Percentiles rank a stretch among this genome's conserved stretches.
These are phyloP conservation scores for Nakazawaea holstii DNA, from an alignment of 805 yeast genomes.

Conservation along the genomic window DNA sequence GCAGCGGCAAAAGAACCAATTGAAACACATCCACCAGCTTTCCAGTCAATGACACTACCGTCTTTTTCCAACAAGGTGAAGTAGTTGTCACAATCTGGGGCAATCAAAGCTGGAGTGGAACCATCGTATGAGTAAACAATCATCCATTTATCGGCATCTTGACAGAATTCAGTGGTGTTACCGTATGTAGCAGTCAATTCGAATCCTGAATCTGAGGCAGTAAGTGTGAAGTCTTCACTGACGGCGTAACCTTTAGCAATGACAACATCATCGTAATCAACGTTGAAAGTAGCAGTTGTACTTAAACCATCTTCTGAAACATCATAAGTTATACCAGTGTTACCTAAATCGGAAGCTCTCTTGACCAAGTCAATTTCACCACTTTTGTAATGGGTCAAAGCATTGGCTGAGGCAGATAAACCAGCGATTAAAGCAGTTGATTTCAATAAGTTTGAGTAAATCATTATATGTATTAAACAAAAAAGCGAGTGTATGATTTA, in stretches of 20 bases:
- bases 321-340: conserved; percentile 11
- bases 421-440: conserved; percentile 7
- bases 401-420: conserved; percentile 6
- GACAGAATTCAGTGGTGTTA: conserved; percentile 6
- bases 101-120: conserved; percentile 11
- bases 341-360: conserved; percentile 10
- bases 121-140: conserved; percentile 9
- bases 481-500: background rate
- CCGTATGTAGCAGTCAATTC: conserved; percentile 6
- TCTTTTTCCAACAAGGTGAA: conserved; percentile 8
- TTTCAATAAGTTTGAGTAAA: conserved; percentile 8
- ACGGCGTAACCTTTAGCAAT: conserved; percentile 10
- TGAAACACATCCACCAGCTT: conserved; percentile 11
- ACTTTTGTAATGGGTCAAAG: conserved; percentile 1
- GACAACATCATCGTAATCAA: conserved; percentile 10
- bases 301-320: conserved; percentile 5
- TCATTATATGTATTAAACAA: background rate
- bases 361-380: conserved; percentile 6
- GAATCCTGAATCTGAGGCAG: conserved; percentile 10
- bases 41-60: conserved; percentile 8
- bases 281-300: conserved; percentile 3
- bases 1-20: conserved; percentile 11
- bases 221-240: conserved; percentile 2
- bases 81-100: conserved; percentile 12
- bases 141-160: conserved; percentile 10